These are phyloP conservation scores for Pseudogymnoascus pannorum DNA, from an alignment of 2,329 filamentous ascomycete species.

Conservation along the genomic window DNA sequence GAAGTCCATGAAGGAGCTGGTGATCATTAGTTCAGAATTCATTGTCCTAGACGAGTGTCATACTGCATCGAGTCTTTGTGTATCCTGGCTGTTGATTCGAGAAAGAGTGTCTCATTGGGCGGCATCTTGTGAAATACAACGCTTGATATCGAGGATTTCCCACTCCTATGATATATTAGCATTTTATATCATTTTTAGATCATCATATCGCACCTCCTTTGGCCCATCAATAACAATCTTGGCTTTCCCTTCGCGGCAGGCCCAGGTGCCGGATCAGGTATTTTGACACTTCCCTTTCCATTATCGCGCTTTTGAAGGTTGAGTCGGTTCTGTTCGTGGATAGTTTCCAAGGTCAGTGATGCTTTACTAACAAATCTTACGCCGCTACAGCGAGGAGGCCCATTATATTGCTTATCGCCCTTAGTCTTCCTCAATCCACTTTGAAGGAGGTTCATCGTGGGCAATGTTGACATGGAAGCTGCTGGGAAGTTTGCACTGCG, in stretches of 20 bases:
- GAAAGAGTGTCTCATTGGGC: slow-evolving; percentile 88
- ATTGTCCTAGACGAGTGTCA: slow-evolving; percentile 30
- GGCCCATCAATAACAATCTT: slow-evolving; percentile 85
- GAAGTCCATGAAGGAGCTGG: slow-evolving; percentile 96
- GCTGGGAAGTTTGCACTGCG: not conserved
- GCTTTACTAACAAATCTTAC: slow-evolving; percentile 46
- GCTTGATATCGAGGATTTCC: slow-evolving; percentile 96
- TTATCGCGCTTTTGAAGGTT: slow-evolving; percentile 39
- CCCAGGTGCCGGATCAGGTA: slow-evolving; percentile 38
- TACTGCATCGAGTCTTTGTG: slow-evolving; percentile 95
- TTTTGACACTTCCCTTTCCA: slow-evolving; percentile 36
- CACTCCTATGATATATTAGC: slow-evolving; percentile 57
- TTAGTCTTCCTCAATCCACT: slow-evolving; percentile 25
- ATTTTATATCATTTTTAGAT: not conserved
- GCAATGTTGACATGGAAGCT: slow-evolving; percentile 7
- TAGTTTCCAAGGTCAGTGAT: slow-evolving; percentile 55
- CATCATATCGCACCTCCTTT: slow-evolving; percentile 62
- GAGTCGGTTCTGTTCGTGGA: slow-evolving; percentile 53
- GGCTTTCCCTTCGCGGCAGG: slow-evolving; percentile 60
- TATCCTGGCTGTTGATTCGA: slow-evolving; percentile 90
- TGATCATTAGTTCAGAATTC: not conserved
- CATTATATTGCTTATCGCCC: slow-evolving; percentile 25
- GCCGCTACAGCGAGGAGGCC: slow-evolving; percentile 28
- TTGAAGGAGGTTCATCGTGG: slow-evolving; percentile 23
- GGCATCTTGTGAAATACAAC: slow-evolving; percentile 99